These are phyloP conservation scores for Neurospora tetrasperma DNA, from an alignment of 495 filamentous ascomycete species.

Conservation along the genomic window DNA sequence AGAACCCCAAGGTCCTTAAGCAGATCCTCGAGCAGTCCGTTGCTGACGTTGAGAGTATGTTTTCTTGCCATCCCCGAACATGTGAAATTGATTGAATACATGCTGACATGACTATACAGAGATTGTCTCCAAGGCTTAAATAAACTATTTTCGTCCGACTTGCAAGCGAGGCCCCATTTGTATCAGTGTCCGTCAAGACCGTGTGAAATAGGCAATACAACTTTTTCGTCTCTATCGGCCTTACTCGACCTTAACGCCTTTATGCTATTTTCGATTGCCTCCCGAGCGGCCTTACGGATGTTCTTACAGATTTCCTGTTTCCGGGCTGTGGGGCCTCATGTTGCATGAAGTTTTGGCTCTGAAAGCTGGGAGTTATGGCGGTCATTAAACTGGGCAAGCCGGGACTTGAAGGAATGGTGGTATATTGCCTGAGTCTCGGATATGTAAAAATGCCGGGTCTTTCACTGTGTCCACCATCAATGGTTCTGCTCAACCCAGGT, in stretches of 20 bases:
- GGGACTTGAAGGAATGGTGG: neutral
- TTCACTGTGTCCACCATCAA: neutral
- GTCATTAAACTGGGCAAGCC: neutral
- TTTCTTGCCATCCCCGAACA: neutral
- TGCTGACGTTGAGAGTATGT: slow-evolving; percentile 91
- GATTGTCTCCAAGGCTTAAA: slow-evolving; percentile 46
- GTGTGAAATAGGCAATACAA: slow-evolving; percentile 38
- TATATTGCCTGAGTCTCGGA: neutral
- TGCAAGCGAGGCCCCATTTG: slow-evolving; percentile 38
- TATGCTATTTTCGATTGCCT: neutral
- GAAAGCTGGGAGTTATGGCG: neutral
- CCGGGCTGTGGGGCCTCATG: neutral
- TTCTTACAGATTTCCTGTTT: neutral
- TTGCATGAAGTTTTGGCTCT: neutral
- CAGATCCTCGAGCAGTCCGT: slow-evolving; percentile 94
- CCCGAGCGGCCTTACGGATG: neutral
- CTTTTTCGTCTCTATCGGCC: slow-evolving; percentile 8
- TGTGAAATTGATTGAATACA: neutral
- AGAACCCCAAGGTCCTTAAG: slow-evolving; percentile 89
- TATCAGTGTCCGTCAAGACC: slow-evolving; percentile 32
- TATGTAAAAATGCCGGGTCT: neutral
- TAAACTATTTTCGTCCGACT: slow-evolving; percentile 23
- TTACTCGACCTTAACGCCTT: neutral
- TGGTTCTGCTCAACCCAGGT: neutral
- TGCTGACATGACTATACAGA: slow-evolving; percentile 26